Conservation (phyloP, 176 grass and related monocot species). For the Aegilops tauschii region DNA sequence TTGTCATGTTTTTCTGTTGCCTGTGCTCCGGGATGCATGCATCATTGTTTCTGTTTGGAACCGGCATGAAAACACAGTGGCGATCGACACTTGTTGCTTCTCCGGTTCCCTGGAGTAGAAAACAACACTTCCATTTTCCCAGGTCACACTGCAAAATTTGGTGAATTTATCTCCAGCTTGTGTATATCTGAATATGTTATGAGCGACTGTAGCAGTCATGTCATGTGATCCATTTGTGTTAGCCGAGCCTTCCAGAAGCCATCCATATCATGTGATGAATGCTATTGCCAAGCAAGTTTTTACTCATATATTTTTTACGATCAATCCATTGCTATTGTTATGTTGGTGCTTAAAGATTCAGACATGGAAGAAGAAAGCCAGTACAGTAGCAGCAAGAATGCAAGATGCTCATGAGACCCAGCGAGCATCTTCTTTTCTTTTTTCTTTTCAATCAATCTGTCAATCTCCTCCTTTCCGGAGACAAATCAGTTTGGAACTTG, state of each 20-base stretch:
- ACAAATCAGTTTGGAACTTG: conserved; percentile 6
- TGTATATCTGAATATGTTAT: not conserved
- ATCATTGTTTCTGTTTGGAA: conserved; percentile 3
- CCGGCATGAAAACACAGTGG: not conserved
- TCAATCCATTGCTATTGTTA: not conserved
- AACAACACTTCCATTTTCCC: not conserved
- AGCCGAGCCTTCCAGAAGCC: conserved; percentile 15
- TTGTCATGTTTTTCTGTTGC: conserved; percentile 17
- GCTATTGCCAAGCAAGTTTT: not conserved
- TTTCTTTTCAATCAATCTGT: not conserved
- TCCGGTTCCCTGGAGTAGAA: not conserved
- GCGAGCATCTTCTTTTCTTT: not conserved
- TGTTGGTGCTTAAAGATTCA: conserved; percentile 14
- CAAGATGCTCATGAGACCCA: conserved; percentile 1
- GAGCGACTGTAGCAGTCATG: too few species aligned
- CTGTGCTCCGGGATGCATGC: not conserved
- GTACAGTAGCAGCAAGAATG: not conserved
- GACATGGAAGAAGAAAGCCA: not conserved
- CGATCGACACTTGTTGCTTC: not conserved
- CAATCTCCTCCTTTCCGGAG: not conserved
- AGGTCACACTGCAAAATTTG: not conserved
- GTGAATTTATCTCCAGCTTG: not conserved
- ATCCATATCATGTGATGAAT: not conserved
- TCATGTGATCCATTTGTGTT: not conserved
- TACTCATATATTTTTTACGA: too few species aligned